Evolutionary conservation across 257 asterid genomes (phyloP).

Genomic region (Parsonsia alboflavescens): DNA sequence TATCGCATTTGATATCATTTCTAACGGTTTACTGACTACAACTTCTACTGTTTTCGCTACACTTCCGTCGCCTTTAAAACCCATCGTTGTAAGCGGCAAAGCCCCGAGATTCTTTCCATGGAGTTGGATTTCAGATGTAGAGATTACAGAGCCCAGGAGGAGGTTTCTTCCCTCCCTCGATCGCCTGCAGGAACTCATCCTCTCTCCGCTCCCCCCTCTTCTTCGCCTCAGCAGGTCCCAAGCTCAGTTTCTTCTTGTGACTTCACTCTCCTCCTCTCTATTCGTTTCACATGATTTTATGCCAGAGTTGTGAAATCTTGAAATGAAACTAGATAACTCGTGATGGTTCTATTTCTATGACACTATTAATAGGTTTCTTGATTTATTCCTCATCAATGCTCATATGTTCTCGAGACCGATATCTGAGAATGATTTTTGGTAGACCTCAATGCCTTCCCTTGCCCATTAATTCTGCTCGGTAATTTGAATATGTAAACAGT

Average conservation of each 20-base stretch:
- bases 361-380: not conserved
- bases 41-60: too few species aligned
- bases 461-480: not conserved
- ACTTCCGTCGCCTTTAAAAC: too few species aligned
- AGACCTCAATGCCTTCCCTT: not conserved
- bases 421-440: not conserved
- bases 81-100: not conserved
- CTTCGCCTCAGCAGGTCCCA: slow-evolving; percentile 38
- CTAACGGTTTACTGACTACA: too few species aligned
- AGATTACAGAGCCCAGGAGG: slow-evolving; percentile 49
- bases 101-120: slow-evolving; percentile 23
- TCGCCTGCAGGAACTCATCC: slow-evolving; percentile 52
- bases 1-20: too few species aligned
- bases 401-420: not conserved
- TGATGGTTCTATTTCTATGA: not conserved
- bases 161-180: slow-evolving; percentile 39
- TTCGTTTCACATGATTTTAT: not conserved
- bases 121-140: slow-evolving; percentile 58
- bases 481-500: not conserved
- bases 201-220: slow-evolving; percentile 34
- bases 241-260: not conserved
- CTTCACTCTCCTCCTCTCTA: slow-evolving; percentile 3
- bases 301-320: not conserved
- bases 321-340: not conserved
- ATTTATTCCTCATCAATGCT: not conserved